phyloP scores from a whole-genome alignment of 2,329 filamentous ascomycete species.

The Stagonosporopsis tanaceti region DNA sequence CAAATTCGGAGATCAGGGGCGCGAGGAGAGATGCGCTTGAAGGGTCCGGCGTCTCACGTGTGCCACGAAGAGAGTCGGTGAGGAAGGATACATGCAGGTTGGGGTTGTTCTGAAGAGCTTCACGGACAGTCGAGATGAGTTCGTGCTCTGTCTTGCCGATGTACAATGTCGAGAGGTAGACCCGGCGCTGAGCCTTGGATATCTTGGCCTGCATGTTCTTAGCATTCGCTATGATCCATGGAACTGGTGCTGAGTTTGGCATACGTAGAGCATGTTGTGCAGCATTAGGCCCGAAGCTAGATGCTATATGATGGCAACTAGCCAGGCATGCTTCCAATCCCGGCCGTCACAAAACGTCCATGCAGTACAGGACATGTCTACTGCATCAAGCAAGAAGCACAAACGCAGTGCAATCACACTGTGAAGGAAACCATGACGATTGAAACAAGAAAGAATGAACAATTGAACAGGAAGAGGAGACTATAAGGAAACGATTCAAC shows the following conservation, averaged over 20 bases:
- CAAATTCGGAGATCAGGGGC: conserved; percentile 84
- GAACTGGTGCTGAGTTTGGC: neutral
- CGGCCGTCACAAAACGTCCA: neutral
- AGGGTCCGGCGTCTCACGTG: conserved; percentile 83
- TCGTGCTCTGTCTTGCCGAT: conserved; percentile 94
- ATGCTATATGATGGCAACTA: neutral
- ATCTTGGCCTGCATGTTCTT: conserved; percentile 68
- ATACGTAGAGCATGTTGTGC: neutral
- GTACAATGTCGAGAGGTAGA: conserved; percentile 96
- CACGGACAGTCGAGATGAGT: conserved; percentile 78
- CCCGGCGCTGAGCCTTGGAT: conserved; percentile 74
- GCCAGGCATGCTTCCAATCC: neutral
- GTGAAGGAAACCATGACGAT: neutral
- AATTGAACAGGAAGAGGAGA: neutral
- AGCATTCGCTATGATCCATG: conserved; percentile 5
- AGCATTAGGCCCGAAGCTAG: neutral
- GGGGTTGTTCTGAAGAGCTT: conserved; percentile 77
- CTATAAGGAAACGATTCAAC: conserved; percentile 21
- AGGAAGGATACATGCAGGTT: conserved; percentile 84
- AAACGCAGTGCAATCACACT: neutral
- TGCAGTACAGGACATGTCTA: neutral
- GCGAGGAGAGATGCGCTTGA: conserved; percentile 89
- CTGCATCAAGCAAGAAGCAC: neutral
- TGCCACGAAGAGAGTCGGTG: conserved; percentile 90
- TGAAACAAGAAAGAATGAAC: neutral